phyloP scores from a whole-genome alignment of 371 early-diverging fungal genomes.

The Lichtheimia corymbifera region DNA sequence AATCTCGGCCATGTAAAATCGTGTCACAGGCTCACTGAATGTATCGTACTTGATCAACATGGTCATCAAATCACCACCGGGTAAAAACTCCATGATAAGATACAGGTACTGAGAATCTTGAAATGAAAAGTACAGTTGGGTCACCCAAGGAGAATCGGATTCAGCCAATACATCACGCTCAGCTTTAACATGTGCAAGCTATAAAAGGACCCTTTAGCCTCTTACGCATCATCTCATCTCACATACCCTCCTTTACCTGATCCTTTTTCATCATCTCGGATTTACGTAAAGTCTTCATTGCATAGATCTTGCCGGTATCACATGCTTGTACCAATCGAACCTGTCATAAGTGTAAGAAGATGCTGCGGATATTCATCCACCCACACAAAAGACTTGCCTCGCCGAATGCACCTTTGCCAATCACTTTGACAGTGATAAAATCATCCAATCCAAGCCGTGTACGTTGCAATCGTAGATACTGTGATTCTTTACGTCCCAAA shows the following conservation, averaged over 20 bases:
- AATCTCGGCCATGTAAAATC: slow-evolving; percentile 98
- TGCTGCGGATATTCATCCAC: no score
- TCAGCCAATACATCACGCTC: slow-evolving; percentile 98
- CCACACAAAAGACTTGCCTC: slow-evolving; percentile 61
- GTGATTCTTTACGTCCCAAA: slow-evolving; percentile 90
- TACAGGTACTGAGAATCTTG: slow-evolving; percentile 95
- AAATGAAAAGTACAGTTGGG: slow-evolving; percentile 93
- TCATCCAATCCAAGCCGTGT: slow-evolving; percentile 92
- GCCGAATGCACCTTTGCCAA: slow-evolving; percentile 99
- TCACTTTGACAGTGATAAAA: slow-evolving; percentile 96
- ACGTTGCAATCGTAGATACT: slow-evolving; percentile 89
- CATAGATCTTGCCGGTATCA: slow-evolving; percentile 97
- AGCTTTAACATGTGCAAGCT: slow-evolving; percentile 95
- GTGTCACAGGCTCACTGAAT: slow-evolving; percentile 95
- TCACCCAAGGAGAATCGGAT: slow-evolving; percentile 97
- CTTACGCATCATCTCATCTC: neutral
- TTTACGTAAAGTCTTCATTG: slow-evolving; percentile 96
- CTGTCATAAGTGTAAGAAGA: slow-evolving; percentile 25
- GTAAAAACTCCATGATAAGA: slow-evolving; percentile 97
- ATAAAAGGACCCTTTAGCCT: neutral
- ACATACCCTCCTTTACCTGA: slow-evolving; percentile 57
- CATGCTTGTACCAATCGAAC: slow-evolving; percentile 94
- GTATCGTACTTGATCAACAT: slow-evolving; percentile 96
- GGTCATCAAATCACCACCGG: slow-evolving; percentile 98
- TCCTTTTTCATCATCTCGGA: slow-evolving; percentile 97